These are phyloP conservation scores for Chrysoporthe deuterocubensis DNA, from an alignment of 2,329 filamentous ascomycete species.

Conservation along the genomic window DNA sequence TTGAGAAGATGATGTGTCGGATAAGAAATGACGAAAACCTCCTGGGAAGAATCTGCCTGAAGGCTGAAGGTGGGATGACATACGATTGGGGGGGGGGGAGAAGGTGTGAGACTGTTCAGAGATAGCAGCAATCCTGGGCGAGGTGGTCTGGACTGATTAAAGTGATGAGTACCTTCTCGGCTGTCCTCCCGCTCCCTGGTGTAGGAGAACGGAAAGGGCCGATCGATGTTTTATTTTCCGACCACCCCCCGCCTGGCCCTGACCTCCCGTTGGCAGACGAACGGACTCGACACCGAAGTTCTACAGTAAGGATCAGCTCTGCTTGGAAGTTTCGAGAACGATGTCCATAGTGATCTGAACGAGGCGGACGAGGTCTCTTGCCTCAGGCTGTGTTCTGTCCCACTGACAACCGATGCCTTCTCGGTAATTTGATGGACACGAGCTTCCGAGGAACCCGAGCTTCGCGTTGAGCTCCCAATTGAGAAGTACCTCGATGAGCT, in stretches of 20 bases:
- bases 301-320: background rate
- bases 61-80: background rate
- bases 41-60: background rate
- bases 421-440: background rate
- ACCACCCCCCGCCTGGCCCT: background rate
- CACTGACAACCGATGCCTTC: background rate
- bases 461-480: background rate
- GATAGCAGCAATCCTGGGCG: background rate
- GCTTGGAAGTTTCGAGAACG: too few relatives aligned
- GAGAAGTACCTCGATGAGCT: background rate
- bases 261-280: background rate
- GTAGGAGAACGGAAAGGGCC: slow-evolving; percentile 12
- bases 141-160: background rate
- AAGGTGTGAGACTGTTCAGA: background rate
- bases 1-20: slow-evolving; percentile 1
- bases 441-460: background rate
- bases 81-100: background rate
- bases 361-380: background rate
- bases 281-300: background rate
- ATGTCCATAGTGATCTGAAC: background rate
- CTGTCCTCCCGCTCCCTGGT: slow-evolving; percentile 1
- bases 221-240: slow-evolving; percentile 22
- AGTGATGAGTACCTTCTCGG: slow-evolving; percentile 1
- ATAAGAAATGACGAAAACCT: background rate
- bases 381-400: background rate